Base-by-base conservation (phyloP, 495 filamentous ascomycete genomes). In the Penicillium cosmopolitanum region DNA sequence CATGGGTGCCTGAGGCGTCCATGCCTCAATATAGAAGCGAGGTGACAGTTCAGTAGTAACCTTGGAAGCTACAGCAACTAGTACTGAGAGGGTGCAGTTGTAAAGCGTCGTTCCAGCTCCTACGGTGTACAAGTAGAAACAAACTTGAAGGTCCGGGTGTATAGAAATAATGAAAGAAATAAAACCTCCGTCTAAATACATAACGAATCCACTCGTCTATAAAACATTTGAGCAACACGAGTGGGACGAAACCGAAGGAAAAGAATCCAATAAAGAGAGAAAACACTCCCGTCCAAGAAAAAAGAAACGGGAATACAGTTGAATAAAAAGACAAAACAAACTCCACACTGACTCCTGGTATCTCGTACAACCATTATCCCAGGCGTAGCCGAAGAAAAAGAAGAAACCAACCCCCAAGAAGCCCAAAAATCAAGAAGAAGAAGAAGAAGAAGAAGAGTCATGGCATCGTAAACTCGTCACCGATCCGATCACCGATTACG, bases 401-500 rank as follows among this genome's bases (percentile, higher is more conserved):
- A 19, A 44, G n/a, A 21, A 43, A 43, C 6, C 28, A 31, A 31
- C 5, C 0, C 28, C 36, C 43, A 19, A 12, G 16, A 19, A 8
- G 16, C 4, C 2, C 1, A 46, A 46, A 19, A 19, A 40, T 9
- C 4, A 40, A 44, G 5, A 19, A 44, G n/a, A 43, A 43, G 19
- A 18, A 18, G n/a, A 43, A 18, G n/a, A n/a, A n/a, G n/a, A n/a
- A n/a, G n/a, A n/a, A n/a, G 6, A 3, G 40, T 44, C 42, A 19
- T 44, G 42, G 4, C 5, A 44, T 44, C 42, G n/a, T 44, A 23
- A 23, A 12, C 12, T 21, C 47, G 34, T 57, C 44, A 13, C 23
- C 10, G 48, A 8, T 16, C 21, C 19, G 23, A 23, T 31, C 28
- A 31, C 28, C 12, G 35, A 23, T 67, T 57, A 75, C 19, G 64